Conservation (phyloP, 148 eudicot species). For the Rhododendron simsii region DNA sequence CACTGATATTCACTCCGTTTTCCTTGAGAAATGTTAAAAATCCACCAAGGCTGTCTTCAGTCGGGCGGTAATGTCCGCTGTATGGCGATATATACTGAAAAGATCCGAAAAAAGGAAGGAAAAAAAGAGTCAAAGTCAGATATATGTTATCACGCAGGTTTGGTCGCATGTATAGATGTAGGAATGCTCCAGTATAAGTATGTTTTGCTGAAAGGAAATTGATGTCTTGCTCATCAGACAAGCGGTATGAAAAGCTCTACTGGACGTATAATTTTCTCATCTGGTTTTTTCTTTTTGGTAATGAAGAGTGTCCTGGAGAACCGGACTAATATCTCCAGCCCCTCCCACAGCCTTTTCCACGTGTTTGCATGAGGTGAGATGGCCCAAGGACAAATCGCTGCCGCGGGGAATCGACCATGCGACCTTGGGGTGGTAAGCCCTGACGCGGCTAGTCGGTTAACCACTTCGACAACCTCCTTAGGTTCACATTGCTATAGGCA, state of each 20-base stretch:
- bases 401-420: too few relatives aligned
- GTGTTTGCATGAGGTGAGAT: too few relatives aligned
- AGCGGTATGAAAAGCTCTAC: background rate
- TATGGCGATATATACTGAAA: conserved; percentile 78
- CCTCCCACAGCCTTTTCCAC: too few relatives aligned
- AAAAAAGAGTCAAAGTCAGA: background rate
- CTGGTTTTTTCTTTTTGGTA: background rate
- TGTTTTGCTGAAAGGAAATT: background rate
- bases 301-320: background rate
- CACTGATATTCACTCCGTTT: conserved; percentile 32
- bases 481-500: background rate
- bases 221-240: too few relatives aligned
- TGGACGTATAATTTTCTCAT: background rate
- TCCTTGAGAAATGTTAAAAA: conserved; percentile 56
- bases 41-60: conserved; percentile 59
- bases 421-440: too few relatives aligned
- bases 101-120: background rate
- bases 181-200: too few relatives aligned
- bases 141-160: background rate
- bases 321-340: too few relatives aligned
- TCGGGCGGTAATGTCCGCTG: conserved; percentile 96
- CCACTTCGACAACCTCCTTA: too few relatives aligned
- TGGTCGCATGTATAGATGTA: background rate
- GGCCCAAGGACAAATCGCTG: too few relatives aligned
- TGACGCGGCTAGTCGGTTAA: too few relatives aligned